These are phyloP conservation scores for Solanum chilense DNA, from an alignment of 257 asterid genomes.

Conservation along the genomic window DNA sequence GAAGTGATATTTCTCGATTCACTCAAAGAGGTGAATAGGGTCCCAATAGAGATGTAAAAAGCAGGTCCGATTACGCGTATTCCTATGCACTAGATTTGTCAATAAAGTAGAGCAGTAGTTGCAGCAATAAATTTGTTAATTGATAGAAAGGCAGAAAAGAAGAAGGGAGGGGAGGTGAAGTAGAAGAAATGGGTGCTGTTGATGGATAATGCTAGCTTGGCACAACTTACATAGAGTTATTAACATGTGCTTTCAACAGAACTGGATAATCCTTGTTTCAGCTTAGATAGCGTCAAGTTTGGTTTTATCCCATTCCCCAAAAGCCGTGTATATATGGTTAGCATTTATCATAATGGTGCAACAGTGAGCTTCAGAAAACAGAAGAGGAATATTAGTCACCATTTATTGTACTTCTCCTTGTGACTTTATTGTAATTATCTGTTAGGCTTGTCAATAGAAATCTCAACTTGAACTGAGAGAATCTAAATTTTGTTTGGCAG, in stretches of 20 bases:
- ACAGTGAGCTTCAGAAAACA: not conserved
- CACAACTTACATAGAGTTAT: not conserved
- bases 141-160: not conserved
- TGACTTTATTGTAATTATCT: not conserved
- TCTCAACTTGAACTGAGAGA: not conserved
- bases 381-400: not conserved
- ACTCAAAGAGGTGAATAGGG: too few species aligned
- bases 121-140: not conserved
- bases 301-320: not conserved
- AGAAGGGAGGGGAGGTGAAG: not conserved
- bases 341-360: not conserved
- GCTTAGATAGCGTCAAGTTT: not conserved
- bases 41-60: too few species aligned
- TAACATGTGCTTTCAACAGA: not conserved
- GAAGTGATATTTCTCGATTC: too few species aligned
- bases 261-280: not conserved
- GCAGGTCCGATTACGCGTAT: too few species aligned
- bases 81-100: not conserved
- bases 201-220: not conserved
- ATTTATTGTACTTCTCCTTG: not conserved
- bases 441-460: not conserved
- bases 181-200: not conserved
- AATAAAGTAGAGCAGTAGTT: not conserved
- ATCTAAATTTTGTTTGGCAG: not conserved
- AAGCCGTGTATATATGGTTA: not conserved